Evolutionary conservation across 129 eudicot species (phyloP), one percentile per base, ranked within the genome.

Genomic region (Artemisia tridentata): DNA sequence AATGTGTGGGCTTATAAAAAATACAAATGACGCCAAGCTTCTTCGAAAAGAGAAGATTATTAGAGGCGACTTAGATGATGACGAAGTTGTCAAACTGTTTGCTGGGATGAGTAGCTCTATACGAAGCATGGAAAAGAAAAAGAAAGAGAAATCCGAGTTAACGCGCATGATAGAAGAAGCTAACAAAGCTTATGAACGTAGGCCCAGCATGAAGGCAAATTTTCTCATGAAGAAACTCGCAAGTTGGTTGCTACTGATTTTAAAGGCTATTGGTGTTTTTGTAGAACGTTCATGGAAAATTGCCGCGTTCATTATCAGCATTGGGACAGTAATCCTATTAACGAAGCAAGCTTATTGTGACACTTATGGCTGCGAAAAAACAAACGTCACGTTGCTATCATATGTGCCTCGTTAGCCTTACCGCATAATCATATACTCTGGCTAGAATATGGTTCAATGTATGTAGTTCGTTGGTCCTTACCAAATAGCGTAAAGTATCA

Each of bases 1-100:
- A 54, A 71, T 84, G 86, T 56, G 76, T 64, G 86, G 84, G 16
- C 73, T 84, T 23, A 64, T 84, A 2, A 79, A 74, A 14, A 75
- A 78, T 6, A 31, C 27, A 0, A 67, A 50, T n/a, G 89, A 84
- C 16, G 89, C 53, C n/a, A 72, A 7, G 54, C 21, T 80, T 17
- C 79, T 84, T 0, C 49, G 19, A n/a, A 56, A 77, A 13, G 52
- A 38, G 3, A 25, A 54, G 0, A 78, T 84, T 18, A 65, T 84
- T 4, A 34, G 20, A 12, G 69, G 79, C 4, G 75, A 63, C 1
- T 15, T 80, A 43, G 5, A 65, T 3, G 43, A 70, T 5, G 70
- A 69, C 3, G 79, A 78, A 25, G 72, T 84, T 34, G 83, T 65
- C 0, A 45, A 78, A 3, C 34, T 84, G 0, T 84, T 82, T 25